Base-by-base conservation (phyloP, 208 protist species). In the Acanthamoeba divionensis region DNA sequence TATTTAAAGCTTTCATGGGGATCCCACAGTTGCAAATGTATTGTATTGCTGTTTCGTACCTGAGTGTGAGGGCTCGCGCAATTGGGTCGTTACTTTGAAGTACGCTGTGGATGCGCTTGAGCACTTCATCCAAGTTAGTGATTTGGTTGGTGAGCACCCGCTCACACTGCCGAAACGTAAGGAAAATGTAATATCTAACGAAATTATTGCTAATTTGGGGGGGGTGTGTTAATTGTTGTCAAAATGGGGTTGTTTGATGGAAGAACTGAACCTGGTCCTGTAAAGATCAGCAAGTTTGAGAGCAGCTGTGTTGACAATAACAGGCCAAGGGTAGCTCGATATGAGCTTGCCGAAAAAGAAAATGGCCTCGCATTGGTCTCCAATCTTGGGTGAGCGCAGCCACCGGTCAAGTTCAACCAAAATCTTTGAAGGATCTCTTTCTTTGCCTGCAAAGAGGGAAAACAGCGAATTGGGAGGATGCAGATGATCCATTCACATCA, bases 171-270 rank as follows among this genome's bases (percentile, higher is more conserved):
- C 75, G 75, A 1, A 85, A 26, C 1, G 52, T 33, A 15, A 52
- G 36, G 15, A 47, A 85, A 29, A 85, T 41, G 26, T 31, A 29
- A 24, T 85, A 41, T 1, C 75, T 29, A 47, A 85, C 75, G 7
- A 85, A 85, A 38, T 85, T 85, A 54, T 57, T 85, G 50, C 75
- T 85, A n/a, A n/a, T n/a, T n/a, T n/a, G n/a, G n/a, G n/a, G n/a
- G n/a, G n/a, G n/a, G n/a, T n/a, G n/a, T n/a, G n/a, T n/a, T n/a
- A n/a, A n/a, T n/a, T n/a, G n/a, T n/a, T n/a, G n/a, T n/a, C n/a
- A n/a, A n/a, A n/a, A n/a, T n/a, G n/a, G n/a, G n/a, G n/a, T n/a
- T n/a, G n/a, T n/a, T n/a, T n/a, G n/a, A n/a, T n/a, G n/a, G n/a
- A n/a, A n/a, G n/a, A 66, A 8, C 15, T 47, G 36, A 15, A 85